Conservation (phyloP, 371 early-diverging fungal genomes). For the Haplosporangium sp. region DNA sequence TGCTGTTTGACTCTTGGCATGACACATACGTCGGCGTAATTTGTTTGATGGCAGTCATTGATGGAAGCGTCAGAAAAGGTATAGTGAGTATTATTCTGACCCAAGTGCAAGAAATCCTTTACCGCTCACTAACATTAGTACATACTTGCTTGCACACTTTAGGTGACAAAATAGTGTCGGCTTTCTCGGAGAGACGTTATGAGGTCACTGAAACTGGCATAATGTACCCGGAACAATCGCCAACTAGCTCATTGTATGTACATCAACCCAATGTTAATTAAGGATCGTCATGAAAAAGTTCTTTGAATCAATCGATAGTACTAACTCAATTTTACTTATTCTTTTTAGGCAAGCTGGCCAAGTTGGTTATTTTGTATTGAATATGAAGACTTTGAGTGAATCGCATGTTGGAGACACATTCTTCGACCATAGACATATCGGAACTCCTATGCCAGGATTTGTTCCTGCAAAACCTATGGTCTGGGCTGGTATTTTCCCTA, state of each 20-base stretch:
- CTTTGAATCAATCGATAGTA: not conserved
- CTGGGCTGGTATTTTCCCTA: conserved; percentile 91
- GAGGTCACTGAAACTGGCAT: conserved; percentile 95
- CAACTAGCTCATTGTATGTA: conserved; percentile 81
- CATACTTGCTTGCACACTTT: not conserved
- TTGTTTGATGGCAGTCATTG: conserved; percentile 89
- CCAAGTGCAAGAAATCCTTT: too few species aligned
- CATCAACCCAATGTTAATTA: too few species aligned
- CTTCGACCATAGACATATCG: conserved; percentile 69
- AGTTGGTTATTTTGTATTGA: conserved; percentile 93
- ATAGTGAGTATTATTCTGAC: not conserved
- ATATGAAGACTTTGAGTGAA: conserved; percentile 94
- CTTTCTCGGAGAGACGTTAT: conserved; percentile 80
- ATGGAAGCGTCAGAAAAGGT: conserved; percentile 87
- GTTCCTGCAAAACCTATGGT: conserved; percentile 94
- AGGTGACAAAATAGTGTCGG: conserved; percentile 89
- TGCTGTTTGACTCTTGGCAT: conserved; percentile 97
- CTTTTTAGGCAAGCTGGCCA: conserved; percentile 85
- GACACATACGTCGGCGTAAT: conserved; percentile 96
- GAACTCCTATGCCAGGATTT: conserved; percentile 90
- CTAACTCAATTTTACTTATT: not conserved
- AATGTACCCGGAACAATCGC: conserved; percentile 91
- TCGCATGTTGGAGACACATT: conserved; percentile 98
- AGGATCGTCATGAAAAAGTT: too few species aligned
- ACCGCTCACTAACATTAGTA: not conserved